Conservation (phyloP, 2,329 filamentous ascomycete genomes). For the Verticillium isaacii region DNA sequence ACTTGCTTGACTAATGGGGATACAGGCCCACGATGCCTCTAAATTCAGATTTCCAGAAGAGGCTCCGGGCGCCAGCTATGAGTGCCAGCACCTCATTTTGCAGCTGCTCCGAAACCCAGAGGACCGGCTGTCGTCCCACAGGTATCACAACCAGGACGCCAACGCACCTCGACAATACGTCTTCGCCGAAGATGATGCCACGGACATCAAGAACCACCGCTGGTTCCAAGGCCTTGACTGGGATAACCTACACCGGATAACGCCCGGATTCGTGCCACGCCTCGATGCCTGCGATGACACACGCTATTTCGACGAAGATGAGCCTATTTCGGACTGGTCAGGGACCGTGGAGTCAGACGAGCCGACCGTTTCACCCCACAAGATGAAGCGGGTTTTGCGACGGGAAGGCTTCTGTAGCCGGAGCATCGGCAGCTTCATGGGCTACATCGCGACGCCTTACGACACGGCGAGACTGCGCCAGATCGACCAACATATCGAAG, state of each 20-base stretch:
- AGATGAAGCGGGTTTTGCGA: slow-evolving; percentile 25
- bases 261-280: slow-evolving; percentile 75
- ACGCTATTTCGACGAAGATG: slow-evolving; percentile 85
- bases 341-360: slow-evolving; percentile 29
- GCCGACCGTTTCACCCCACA: slow-evolving; percentile 3
- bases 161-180: slow-evolving; percentile 52
- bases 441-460: slow-evolving; percentile 42
- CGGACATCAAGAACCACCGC: slow-evolving; percentile 82
- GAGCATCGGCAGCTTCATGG: slow-evolving; percentile 26
- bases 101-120: slow-evolving; percentile 71
- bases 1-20: neutral
- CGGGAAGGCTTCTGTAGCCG: slow-evolving; percentile 33
- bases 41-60: slow-evolving; percentile 59
- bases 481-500: slow-evolving; percentile 44
- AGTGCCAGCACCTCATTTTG: slow-evolving; percentile 73
- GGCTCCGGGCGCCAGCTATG: slow-evolving; percentile 58
- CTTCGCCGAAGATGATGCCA: slow-evolving; percentile 69
- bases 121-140: slow-evolving; percentile 63
- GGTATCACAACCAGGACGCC: slow-evolving; percentile 9
- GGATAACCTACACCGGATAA: slow-evolving; percentile 65
- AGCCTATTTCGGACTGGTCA: slow-evolving; percentile 62
- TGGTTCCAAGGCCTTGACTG: slow-evolving; percentile 81
- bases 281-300: slow-evolving; percentile 68
- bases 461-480: slow-evolving; percentile 42
- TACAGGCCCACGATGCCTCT: slow-evolving; percentile 55